Evolutionary conservation across 192 early-diverging fungal genomes (phyloP).

Genomic region (Linnemannia schmuckeri): DNA sequence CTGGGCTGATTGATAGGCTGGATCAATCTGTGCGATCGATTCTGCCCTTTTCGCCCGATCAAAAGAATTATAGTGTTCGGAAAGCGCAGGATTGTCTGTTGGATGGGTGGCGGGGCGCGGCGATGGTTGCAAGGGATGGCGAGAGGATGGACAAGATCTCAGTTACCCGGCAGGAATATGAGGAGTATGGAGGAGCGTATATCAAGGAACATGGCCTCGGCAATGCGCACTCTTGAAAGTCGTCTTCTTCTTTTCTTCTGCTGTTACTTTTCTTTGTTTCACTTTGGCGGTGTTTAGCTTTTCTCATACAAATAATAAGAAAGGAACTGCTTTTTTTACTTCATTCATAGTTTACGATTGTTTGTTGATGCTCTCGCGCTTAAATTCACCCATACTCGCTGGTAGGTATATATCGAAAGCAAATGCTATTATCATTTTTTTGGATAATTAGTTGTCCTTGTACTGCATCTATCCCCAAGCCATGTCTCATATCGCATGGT

Average conservation of each 20-base stretch:
- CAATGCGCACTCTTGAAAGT: slow-evolving; percentile 58
- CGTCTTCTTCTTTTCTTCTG: neutral
- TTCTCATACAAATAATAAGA: too few species aligned
- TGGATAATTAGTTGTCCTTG: too few species aligned
- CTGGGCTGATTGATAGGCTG: slow-evolving; percentile 77
- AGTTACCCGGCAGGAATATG: slow-evolving; percentile 82
- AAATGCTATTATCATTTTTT: neutral
- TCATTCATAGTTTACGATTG: too few species aligned
- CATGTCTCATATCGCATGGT: neutral
- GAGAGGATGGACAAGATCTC: slow-evolving; percentile 56
- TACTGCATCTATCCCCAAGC: neutral
- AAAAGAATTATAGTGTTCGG: slow-evolving; percentile 63
- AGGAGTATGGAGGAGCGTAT: slow-evolving; percentile 88
- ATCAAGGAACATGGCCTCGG: slow-evolving; percentile 87
- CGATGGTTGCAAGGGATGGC: slow-evolving; percentile 70
- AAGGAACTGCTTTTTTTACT: too few species aligned
- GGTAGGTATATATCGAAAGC: too few species aligned
- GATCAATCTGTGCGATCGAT: slow-evolving; percentile 72
- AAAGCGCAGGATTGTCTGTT: slow-evolving; percentile 77
- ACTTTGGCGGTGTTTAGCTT: too few species aligned
- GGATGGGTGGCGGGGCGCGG: slow-evolving; percentile 91
- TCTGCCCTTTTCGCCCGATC: slow-evolving; percentile 67
- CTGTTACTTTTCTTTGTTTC: neutral
- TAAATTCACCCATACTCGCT: too few species aligned
- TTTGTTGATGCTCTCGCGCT: too few species aligned